Evolutionary conservation across 257 asterid genomes (phyloP).

Genomic region (Fraxinus quadrangulata): DNA sequence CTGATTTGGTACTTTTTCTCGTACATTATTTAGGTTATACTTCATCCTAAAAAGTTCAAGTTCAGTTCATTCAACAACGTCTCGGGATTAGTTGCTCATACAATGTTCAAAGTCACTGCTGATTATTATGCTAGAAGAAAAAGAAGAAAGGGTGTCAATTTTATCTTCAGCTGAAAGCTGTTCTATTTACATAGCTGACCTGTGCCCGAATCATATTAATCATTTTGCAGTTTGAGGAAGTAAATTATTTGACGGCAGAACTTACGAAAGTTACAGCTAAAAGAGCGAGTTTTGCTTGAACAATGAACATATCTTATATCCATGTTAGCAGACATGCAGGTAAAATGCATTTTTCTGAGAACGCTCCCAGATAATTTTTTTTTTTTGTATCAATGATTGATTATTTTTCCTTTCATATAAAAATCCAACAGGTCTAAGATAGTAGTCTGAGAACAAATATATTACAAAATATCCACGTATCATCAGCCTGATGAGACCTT

Average conservation of each 20-base stretch:
- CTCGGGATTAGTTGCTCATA: neutral
- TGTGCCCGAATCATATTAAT: neutral
- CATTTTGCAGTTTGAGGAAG: conserved; percentile 27
- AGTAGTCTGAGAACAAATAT: conserved; percentile 52
- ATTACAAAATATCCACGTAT: conserved; percentile 46
- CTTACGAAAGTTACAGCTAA: conserved; percentile 28
- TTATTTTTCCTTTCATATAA: neutral
- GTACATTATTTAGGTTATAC: neutral
- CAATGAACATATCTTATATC: conserved; percentile 31
- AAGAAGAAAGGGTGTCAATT: neutral
- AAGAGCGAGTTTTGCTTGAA: conserved; percentile 30
- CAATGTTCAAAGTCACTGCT: neutral
- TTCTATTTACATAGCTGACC: neutral
- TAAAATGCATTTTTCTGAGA: conserved; percentile 13
- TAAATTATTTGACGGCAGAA: conserved; percentile 24
- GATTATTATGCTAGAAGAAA: neutral
- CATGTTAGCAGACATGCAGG: conserved; percentile 48
- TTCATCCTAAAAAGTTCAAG: neutral
- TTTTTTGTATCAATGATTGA: neutral
- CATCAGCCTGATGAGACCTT: conserved; percentile 39
- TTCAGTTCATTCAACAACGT: neutral
- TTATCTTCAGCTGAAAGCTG: neutral
- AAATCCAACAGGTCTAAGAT: conserved; percentile 42
- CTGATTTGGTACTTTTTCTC: neutral
- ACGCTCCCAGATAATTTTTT: neutral